A percentile compares a stretch with the other conserved stretches of the same genome.
Evolutionary conservation across 2,329 filamentous ascomycete species (phyloP).

Genomic region (Arthrobotrys entomopaga): DNA sequence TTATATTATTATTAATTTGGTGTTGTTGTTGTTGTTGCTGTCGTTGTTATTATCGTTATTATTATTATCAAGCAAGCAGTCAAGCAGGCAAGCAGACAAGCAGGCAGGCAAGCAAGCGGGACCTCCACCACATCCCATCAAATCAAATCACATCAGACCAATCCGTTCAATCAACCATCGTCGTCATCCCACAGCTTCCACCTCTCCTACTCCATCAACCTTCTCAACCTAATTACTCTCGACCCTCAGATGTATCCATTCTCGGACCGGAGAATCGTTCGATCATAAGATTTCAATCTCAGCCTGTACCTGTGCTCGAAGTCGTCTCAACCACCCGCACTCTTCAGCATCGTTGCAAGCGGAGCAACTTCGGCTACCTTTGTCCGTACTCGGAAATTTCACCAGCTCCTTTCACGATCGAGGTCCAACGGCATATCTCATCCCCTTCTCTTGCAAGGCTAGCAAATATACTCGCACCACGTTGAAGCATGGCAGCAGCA

Average conservation of each 20-base stretch:
- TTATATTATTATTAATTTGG: no score
- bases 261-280: conserved; percentile 29
- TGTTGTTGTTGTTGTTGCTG: conserved; percentile 8
- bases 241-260: conserved; percentile 23
- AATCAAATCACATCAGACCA: not conserved
- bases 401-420: conserved; percentile 14
- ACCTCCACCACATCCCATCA: no score
- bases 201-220: conserved; percentile 9
- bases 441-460: not conserved
- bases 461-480: conserved; percentile 35
- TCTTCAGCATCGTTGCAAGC: not conserved
- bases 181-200: conserved; percentile 42
- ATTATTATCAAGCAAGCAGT: conserved; percentile 16
- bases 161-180: conserved; percentile 36
- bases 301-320: conserved; percentile 6
- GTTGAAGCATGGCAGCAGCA: conserved; percentile 49
- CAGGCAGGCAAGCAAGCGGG: conserved; percentile 8
- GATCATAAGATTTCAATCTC: conserved; percentile 27
- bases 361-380: conserved; percentile 36
- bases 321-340: conserved; percentile 2
- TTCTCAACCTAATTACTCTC: conserved; percentile 5
- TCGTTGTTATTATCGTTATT: conserved; percentile 1
- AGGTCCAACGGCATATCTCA: conserved; percentile 1
- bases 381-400: conserved; percentile 31
- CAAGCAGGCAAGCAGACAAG: not conserved